Conservation (phyloP, 1,284 basidiomycete genomes). For the Mycena sp. region DNA sequence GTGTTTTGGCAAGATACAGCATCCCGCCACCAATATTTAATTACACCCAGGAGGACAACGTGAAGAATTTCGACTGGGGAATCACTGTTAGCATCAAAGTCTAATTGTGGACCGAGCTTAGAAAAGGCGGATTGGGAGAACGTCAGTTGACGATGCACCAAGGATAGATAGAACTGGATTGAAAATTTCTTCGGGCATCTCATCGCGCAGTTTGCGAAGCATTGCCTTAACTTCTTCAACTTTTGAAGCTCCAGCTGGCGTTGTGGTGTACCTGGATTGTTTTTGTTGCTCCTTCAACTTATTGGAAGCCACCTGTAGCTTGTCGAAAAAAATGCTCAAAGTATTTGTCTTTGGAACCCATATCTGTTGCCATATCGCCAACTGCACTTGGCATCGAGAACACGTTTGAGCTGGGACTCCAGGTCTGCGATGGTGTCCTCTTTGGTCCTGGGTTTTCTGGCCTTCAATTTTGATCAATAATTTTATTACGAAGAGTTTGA, state of each 20-base stretch:
- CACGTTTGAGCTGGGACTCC: neutral
- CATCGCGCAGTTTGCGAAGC: neutral
- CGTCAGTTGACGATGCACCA: slow-evolving; percentile 3
- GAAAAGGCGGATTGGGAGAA: no score
- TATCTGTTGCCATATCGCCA: slow-evolving; percentile 34
- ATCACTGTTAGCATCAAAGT: slow-evolving; percentile 31
- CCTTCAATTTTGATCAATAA: neutral
- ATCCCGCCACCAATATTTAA: slow-evolving; percentile 51
- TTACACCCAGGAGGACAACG: slow-evolving; percentile 47
- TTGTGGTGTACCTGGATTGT: no score
- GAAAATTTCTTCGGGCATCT: slow-evolving; percentile 24
- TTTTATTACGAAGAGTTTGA: no score
- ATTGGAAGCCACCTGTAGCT: no score
- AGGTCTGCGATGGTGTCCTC: neutral
- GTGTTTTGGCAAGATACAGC: slow-evolving; percentile 37
- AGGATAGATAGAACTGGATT: slow-evolving; percentile 26
- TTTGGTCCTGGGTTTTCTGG: neutral
- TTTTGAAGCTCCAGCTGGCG: no score
- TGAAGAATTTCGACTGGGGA: slow-evolving; percentile 48
- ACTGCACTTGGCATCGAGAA: slow-evolving; percentile 29
- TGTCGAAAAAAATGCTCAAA: no score
- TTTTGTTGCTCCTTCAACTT: no score
- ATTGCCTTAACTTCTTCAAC: no score
- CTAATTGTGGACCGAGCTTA: neutral
- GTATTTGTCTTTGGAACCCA: slow-evolving; percentile 40